Percentiles rank a stretch among this genome's conserved stretches.
Conservation (phyloP, 345 rosid species). For the Boechera stricta region DNA sequence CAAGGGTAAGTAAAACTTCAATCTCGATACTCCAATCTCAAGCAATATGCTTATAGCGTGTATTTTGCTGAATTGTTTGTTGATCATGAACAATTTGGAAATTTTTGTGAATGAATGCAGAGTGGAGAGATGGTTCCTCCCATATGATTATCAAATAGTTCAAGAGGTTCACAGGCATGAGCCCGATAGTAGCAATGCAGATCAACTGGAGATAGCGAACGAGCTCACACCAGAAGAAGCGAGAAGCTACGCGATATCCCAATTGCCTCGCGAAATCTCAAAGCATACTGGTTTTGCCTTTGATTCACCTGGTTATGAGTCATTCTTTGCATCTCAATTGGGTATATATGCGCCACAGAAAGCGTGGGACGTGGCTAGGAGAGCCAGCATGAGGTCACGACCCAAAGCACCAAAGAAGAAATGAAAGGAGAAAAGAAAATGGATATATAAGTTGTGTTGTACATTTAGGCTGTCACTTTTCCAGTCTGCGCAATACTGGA, state of each 20-base stretch:
- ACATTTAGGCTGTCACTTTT: constrained; percentile 27
- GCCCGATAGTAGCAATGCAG: constrained; percentile 50
- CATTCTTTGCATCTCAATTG: constrained; percentile 85
- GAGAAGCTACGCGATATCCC: constrained; percentile 79
- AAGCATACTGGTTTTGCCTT: constrained; percentile 89
- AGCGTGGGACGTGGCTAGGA: constrained; percentile 96
- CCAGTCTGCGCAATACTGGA: constrained; percentile 13
- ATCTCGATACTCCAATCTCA: too few species aligned
- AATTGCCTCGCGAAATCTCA: constrained; percentile 84
- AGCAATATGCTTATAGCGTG: too few species aligned
- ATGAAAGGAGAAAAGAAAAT: constrained; percentile 9
- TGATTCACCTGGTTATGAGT: constrained; percentile 95
- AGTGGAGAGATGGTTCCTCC: constrained; percentile 86
- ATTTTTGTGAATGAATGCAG: constrained; percentile 45
- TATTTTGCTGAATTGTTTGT: too few species aligned
- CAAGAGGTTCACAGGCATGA: constrained; percentile 89
- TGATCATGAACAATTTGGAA: too few species aligned
- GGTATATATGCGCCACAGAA: constrained; percentile 87
- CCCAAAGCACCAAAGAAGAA: constrained; percentile 56
- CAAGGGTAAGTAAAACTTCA: constrained; percentile 57
- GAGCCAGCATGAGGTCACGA: constrained; percentile 81
- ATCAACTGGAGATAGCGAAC: constrained; percentile 55
- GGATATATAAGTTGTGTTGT: constrained; percentile 17
- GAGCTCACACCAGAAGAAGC: constrained; percentile 75
- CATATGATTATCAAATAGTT: constrained; percentile 87